These are phyloP conservation scores for Botryotinia narcissicola DNA, from an alignment of 2,329 filamentous ascomycete genomes.

Conservation along the genomic window DNA sequence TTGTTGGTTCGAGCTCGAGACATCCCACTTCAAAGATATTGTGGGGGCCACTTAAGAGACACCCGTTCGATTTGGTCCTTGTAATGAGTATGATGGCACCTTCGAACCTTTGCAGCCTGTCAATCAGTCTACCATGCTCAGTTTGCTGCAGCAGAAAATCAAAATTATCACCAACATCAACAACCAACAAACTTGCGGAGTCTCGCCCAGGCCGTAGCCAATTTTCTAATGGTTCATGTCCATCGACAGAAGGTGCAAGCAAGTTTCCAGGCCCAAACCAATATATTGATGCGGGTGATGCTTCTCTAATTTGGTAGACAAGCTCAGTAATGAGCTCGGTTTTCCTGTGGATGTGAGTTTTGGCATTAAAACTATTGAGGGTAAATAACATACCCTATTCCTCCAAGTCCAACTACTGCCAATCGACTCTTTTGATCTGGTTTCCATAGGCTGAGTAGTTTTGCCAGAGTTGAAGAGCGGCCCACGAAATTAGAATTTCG, in stretches of 20 bases:
- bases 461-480: slow-evolving; percentile 24
- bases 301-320: slow-evolving; percentile 28
- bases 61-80: slow-evolving; percentile 28
- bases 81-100: slow-evolving; percentile 30
- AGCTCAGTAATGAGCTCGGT: slow-evolving; percentile 32
- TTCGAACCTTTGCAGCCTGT: slow-evolving; percentile 26
- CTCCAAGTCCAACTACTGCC: slow-evolving; percentile 32
- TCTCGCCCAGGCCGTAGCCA: slow-evolving; percentile 22
- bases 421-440: slow-evolving; percentile 28
- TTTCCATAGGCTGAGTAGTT: slow-evolving; percentile 32
- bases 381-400: slow-evolving; percentile 27
- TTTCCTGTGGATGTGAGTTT: slow-evolving; percentile 27
- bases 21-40: slow-evolving; percentile 28
- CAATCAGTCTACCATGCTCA: slow-evolving; percentile 22
- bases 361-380: too few species aligned
- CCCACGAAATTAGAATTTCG: slow-evolving; percentile 32
- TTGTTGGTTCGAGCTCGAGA: slow-evolving; percentile 27
- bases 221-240: slow-evolving; percentile 24
- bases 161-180: slow-evolving; percentile 29
- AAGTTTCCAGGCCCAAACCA: slow-evolving; percentile 30
- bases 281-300: slow-evolving; percentile 31
- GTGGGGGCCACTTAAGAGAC: slow-evolving; percentile 26
- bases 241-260: slow-evolving; percentile 6
- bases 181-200: slow-evolving; percentile 25
- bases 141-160: slow-evolving; percentile 17